These are phyloP conservation scores for Neurospora sp. DNA, from an alignment of 495 filamentous ascomycete genomes.

Conservation along the genomic window DNA sequence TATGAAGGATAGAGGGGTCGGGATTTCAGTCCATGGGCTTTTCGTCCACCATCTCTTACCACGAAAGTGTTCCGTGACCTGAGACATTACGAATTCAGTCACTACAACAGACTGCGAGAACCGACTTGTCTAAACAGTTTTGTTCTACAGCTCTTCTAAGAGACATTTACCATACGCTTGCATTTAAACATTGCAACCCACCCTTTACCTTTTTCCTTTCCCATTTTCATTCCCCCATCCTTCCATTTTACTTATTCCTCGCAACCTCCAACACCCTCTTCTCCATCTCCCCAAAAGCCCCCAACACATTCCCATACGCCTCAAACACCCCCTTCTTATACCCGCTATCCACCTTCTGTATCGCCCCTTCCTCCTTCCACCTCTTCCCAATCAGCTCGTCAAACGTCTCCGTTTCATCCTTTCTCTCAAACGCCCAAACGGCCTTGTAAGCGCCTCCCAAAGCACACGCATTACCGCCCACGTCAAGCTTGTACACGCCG, in stretches of 20 bases:
- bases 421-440: constrained; percentile 76
- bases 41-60: neutral
- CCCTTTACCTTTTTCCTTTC: neutral
- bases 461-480: constrained; percentile 94
- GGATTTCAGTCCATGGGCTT: neutral
- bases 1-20: neutral
- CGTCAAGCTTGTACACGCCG: constrained; percentile 83
- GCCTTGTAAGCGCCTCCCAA: constrained; percentile 96
- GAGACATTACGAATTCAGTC: too few relatives aligned
- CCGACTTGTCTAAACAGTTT: too few relatives aligned
- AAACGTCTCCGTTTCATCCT: constrained; percentile 60
- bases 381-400: constrained; percentile 72
- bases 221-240: neutral
- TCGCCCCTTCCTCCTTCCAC: constrained; percentile 77
- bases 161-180: too few relatives aligned
- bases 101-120: too few relatives aligned
- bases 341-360: constrained; percentile 72
- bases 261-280: constrained; percentile 46
- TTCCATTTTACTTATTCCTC: constrained; percentile 22
- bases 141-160: too few relatives aligned
- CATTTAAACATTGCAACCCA: too few relatives aligned
- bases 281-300: constrained; percentile 77
- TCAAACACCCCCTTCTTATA: constrained; percentile 66
- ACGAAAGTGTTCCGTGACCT: too few relatives aligned
- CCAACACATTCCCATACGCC: constrained; percentile 63